Evolutionary conservation across 2,329 filamentous ascomycete genomes (phyloP), one percentile per base, ranked within the genome.

Genomic region (Tetracladium maxilliforme): DNA sequence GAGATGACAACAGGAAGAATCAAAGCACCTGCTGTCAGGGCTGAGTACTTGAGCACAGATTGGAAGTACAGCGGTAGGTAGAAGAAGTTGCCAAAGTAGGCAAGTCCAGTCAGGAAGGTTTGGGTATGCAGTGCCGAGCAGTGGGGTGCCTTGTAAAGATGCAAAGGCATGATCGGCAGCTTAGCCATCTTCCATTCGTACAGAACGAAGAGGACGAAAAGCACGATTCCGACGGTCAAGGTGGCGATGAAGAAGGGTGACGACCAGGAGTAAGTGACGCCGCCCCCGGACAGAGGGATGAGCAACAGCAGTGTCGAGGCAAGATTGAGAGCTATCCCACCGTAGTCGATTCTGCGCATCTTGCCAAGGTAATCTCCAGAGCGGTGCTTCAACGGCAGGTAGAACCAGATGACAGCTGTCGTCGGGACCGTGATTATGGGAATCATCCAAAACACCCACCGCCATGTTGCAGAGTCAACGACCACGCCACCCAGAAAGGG

Each of bases 41-140:
- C 39, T 7, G 40, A 37, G 21, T 28, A 44, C 23, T 35, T 33
- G 7, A 40, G 30, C 3, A 58, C 64, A 29, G 71, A 72, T 34
- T 75, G 67, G 22, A 68, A 64, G 41, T 70, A 76, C 0, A 74
- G 47, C 2, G 70, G 70, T 6, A 75, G n/a, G n/a, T 72, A 70
- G 35, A 70, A 74, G 2, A 63, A 59, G 10, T 63, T 51, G 5
- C 72, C 69, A n/a, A n/a, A n/a, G n/a, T n/a, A n/a, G n/a, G n/a
- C n/a, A n/a, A n/a, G n/a, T n/a, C n/a, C 12, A 73, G 57, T n/a
- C 12, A 78, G 45, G 33, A 76, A 63, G 38, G 60, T 66, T 37
- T 76, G 66, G 4, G 57, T 20, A 23, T 76, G 48, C 31, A 78
- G 57, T 6, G 64, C 52, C 13, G 51, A 48, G 7, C 76, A 52